phyloP scores from a whole-genome alignment of 495 filamentous ascomycete species.

The Durotheca rogersii region DNA sequence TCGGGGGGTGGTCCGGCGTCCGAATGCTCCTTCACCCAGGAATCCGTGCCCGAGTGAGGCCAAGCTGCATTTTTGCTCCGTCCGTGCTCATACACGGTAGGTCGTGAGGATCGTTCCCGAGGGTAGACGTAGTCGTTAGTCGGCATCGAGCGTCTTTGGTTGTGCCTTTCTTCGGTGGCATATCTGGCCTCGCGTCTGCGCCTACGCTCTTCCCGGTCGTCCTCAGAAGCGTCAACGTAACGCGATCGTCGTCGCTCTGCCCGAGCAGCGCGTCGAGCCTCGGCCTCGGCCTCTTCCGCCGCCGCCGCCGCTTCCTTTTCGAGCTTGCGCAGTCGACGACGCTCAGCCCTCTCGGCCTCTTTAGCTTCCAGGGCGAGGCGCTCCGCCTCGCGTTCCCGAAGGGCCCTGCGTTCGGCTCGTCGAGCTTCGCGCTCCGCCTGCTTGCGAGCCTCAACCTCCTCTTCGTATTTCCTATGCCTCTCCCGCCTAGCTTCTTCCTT shows the following conservation, averaged over 20 bases:
- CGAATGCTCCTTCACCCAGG: conserved; percentile 61
- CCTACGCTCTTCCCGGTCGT: conserved; percentile 51
- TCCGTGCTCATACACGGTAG: conserved; percentile 36
- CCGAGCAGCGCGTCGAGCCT: conserved; percentile 48
- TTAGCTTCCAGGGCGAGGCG: conserved; percentile 42
- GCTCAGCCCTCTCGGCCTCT: conserved; percentile 47
- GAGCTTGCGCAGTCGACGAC: conserved; percentile 44
- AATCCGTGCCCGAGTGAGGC: conserved; percentile 58
- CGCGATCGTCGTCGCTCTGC: conserved; percentile 38
- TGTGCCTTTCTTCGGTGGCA: conserved; percentile 40
- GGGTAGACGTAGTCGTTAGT: conserved; percentile 48
- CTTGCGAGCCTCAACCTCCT: conserved; percentile 48
- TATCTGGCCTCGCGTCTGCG: conserved; percentile 50
- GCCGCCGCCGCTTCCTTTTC: conserved; percentile 40
- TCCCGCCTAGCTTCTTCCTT: conserved; percentile 50
- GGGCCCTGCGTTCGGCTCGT: conserved; percentile 51
- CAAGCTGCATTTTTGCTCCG: conserved; percentile 41
- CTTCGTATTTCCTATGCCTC: conserved; percentile 44
- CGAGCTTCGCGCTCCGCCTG: conserved; percentile 55
- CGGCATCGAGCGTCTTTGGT: conserved; percentile 40
- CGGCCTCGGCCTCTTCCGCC: conserved; percentile 44
- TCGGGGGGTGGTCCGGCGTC: conserved; percentile 56
- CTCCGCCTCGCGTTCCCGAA: conserved; percentile 46
- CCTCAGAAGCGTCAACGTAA: conserved; percentile 35
- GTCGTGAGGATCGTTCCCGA: conserved; percentile 40